Percentiles rank a stretch among this genome's conserved stretches.
Conservation (phyloP, 176 grass and related monocot species). For the Rhynchospora tenuis region DNA sequence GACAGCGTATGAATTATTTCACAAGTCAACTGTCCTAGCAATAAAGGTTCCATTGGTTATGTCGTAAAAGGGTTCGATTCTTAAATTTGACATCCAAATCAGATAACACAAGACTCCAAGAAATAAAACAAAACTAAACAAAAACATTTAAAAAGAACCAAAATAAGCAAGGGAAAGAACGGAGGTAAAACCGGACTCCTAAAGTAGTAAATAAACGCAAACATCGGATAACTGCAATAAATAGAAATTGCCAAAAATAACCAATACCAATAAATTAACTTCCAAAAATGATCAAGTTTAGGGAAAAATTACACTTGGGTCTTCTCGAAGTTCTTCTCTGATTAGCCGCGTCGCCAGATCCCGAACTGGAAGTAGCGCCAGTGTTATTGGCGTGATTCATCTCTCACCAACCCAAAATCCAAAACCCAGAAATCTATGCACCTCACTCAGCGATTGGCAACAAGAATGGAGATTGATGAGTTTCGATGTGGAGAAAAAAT, state of each 20-base stretch:
- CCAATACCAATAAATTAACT: not conserved
- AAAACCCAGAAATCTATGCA: not conserved
- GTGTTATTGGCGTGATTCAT: constrained; percentile 23
- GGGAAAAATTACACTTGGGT: constrained; percentile 20
- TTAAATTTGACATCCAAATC: constrained; percentile 1
- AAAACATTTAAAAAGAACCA: not conserved
- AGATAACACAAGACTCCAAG: not conserved
- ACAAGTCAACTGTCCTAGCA: constrained; percentile 12
- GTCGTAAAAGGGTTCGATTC: not conserved
- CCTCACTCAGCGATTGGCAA: not conserved
- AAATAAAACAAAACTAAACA: not conserved
- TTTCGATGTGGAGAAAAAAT: not conserved
- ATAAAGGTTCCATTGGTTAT: not conserved
- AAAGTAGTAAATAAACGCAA: constrained; percentile 6
- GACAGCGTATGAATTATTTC: not conserved
- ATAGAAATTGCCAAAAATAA: constrained; percentile 1
- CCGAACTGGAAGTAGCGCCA: constrained; percentile 11
- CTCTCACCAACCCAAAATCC: not conserved
- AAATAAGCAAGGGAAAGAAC: not conserved
- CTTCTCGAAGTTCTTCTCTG: constrained; percentile 18
- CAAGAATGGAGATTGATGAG: not conserved
- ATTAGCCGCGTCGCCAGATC: constrained; percentile 3
- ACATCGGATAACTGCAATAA: not conserved
- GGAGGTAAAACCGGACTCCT: not conserved
- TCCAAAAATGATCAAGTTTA: not conserved